Evolutionary conservation across 805 yeast genomes (phyloP).

Genomic region (Grigorovia yakushimaensis): DNA sequence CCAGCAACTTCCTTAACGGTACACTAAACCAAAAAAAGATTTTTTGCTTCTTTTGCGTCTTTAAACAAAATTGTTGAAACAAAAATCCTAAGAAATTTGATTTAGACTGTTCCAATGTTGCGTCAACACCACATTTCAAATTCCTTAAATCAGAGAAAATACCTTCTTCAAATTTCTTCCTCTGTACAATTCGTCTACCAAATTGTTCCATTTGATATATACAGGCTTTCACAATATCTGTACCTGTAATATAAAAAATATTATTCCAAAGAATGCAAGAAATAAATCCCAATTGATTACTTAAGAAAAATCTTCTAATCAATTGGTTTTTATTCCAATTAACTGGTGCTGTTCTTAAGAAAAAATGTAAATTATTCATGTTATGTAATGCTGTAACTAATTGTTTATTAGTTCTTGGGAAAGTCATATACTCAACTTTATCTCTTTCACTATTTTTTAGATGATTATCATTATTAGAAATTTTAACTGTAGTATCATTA

Average conservation of each 20-base stretch:
- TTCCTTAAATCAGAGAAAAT: conserved; percentile 84
- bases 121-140: conserved; percentile 78
- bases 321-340: conserved; percentile 86
- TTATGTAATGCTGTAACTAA: not conserved
- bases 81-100: conserved; percentile 76
- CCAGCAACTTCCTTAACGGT: conserved; percentile 83
- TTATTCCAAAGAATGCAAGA: conserved; percentile 89
- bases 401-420: not conserved
- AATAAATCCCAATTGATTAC: conserved; percentile 86
- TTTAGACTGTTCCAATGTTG: conserved; percentile 78
- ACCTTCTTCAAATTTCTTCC: conserved; percentile 95
- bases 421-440: not conserved
- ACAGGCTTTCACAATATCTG: conserved; percentile 89
- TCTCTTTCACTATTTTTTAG: not conserved
- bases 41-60: conserved; percentile 94
- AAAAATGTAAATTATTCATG: conserved; percentile 73
- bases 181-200: conserved; percentile 74
- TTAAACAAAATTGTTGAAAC: conserved; percentile 74
- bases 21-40: conserved; percentile 96
- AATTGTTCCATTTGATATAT: conserved; percentile 82
- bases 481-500: not conserved
- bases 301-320: conserved; percentile 73
- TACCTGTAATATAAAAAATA: conserved; percentile 83
- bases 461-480: not conserved
- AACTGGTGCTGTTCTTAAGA: conserved; percentile 88